Conservation (phyloP, 352 stramenopile genomes). For the Phytophthora pisi region DNA sequence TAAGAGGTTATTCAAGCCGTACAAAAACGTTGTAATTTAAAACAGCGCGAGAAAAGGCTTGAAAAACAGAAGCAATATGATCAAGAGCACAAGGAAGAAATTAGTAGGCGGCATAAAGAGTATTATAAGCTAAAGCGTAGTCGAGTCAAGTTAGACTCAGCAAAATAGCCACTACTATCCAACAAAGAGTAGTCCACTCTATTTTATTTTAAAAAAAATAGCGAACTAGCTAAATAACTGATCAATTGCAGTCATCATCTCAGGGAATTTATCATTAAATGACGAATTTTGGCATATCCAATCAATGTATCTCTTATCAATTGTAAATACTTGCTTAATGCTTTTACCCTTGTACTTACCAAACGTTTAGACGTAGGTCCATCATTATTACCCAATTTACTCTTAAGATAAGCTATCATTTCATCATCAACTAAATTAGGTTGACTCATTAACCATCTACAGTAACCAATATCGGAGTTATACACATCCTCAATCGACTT, state of each 20-base stretch:
- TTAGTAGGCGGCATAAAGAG: background rate
- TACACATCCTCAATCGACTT: background rate
- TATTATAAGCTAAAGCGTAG: background rate
- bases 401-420: too few relatives aligned
- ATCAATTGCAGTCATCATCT: too few relatives aligned
- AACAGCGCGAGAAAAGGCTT: background rate
- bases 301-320: too few relatives aligned
- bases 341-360: too few relatives aligned
- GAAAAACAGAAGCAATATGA: background rate
- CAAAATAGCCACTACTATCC: background rate
- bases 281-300: too few relatives aligned
- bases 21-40: background rate
- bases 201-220: too few relatives aligned
- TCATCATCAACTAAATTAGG: background rate
- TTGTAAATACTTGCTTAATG: too few relatives aligned
- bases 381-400: too few relatives aligned
- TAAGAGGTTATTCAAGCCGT: background rate
- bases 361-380: too few relatives aligned
- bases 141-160: background rate
- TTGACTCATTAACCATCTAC: background rate
- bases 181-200: too few relatives aligned
- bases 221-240: too few relatives aligned
- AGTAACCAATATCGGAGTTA: background rate
- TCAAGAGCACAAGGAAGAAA: background rate
- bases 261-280: too few relatives aligned